phyloP scores from a whole-genome alignment of 495 filamentous ascomycete genomes.

The Pyronema omphalodes region DNA sequence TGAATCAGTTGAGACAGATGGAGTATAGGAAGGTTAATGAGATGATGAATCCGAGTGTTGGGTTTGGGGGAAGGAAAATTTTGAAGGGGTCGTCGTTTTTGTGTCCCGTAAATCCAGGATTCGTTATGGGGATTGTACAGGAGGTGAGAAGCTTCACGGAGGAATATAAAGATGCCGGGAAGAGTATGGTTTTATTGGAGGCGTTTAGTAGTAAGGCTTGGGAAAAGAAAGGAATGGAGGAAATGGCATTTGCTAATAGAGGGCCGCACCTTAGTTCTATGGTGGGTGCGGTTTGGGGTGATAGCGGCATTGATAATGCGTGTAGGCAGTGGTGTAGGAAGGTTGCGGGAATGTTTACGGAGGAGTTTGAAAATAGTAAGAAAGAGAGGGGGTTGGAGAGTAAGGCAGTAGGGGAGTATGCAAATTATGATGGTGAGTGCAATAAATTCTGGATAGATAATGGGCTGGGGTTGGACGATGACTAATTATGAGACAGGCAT shows the following conservation, averaged over 20 bases:
- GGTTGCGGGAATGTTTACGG: constrained; percentile 2
- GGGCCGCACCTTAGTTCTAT: constrained; percentile 5
- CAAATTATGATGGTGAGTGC: constrained; percentile 4
- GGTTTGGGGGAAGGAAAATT: too few species aligned
- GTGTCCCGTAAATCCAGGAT: too few species aligned
- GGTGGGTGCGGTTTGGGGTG: constrained; percentile 2
- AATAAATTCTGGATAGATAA: not conserved
- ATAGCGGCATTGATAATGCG: constrained; percentile 1
- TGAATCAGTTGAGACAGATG: too few species aligned
- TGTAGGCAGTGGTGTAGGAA: constrained; percentile 4
- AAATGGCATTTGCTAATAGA: constrained; percentile 1
- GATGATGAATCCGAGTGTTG: too few species aligned
- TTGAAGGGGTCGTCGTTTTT: too few species aligned
- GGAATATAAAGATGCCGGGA: too few species aligned
- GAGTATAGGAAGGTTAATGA: too few species aligned
- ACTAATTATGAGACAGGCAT: not conserved
- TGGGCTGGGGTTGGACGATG: constrained; percentile 5
- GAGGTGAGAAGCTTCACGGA: too few species aligned
- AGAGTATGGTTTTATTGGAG: too few species aligned
- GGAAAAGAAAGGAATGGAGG: not conserved
- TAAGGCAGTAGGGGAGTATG: not conserved
- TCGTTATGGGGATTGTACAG: too few species aligned
- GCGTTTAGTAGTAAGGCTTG: not conserved
- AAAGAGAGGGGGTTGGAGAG: not conserved
- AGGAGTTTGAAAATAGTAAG: too few species aligned